A percentile compares a stretch with the other conserved stretches of the same genome.
Conservation (phyloP, 1,284 basidiomycete species). For the Cystobasidium pallidum region DNA sequence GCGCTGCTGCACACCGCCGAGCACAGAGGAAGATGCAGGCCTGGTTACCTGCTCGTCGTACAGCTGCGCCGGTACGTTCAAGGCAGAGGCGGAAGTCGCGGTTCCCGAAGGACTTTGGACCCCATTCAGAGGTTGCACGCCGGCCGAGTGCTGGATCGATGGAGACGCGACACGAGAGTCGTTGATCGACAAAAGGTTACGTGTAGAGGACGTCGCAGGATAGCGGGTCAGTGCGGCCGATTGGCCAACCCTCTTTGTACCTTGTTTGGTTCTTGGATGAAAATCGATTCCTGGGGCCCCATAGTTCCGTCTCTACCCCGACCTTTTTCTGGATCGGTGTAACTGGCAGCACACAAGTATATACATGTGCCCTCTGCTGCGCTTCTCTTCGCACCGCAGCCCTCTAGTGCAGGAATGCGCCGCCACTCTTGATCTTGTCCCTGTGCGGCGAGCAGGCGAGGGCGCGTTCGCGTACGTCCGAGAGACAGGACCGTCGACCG, state of each 20-base stretch:
- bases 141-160: neutral
- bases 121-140: neutral
- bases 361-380: no score
- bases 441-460: neutral
- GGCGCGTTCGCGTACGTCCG: neutral
- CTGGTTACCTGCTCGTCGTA: slow-evolving; percentile 22
- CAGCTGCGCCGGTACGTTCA: slow-evolving; percentile 17
- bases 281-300: slow-evolving; percentile 10
- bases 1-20: slow-evolving; percentile 9
- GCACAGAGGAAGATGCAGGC: slow-evolving; percentile 12
- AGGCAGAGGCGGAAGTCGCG: slow-evolving; percentile 20
- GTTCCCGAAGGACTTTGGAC: neutral
- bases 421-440: neutral
- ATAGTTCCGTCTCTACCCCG: neutral
- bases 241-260: neutral
- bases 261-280: neutral
- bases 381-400: no score
- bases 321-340: no score
- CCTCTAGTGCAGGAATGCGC: no score
- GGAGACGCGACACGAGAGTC: neutral
- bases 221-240: neutral
- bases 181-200: neutral
- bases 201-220: neutral
- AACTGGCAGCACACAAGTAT: no score
- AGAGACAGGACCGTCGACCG: neutral